These are phyloP conservation scores for Phytophthora citrophthora DNA, from an alignment of 352 stramenopile species.

Conservation along the genomic window DNA sequence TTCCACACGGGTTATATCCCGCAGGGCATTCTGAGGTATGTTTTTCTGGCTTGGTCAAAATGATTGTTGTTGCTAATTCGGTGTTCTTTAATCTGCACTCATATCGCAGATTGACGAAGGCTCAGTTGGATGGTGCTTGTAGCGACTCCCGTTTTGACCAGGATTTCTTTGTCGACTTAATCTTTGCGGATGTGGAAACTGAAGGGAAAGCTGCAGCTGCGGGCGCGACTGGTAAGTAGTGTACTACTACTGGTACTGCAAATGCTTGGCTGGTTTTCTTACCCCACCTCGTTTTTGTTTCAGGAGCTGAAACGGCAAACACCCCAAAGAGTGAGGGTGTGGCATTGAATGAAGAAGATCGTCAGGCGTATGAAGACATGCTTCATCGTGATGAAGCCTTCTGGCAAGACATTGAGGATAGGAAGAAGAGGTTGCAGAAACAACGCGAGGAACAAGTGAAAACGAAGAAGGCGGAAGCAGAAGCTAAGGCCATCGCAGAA, in stretches of 20 bases:
- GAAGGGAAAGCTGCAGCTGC: slow-evolving; percentile 46
- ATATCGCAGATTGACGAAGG: slow-evolving; percentile 91
- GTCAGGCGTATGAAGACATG: slow-evolving; percentile 89
- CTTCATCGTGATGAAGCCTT: slow-evolving; percentile 87
- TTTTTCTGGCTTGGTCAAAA: not conserved
- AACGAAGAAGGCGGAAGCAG: slow-evolving; percentile 70
- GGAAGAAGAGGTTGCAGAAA: slow-evolving; percentile 77
- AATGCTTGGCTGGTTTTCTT: not conserved
- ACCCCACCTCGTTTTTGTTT: not conserved
- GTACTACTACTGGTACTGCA: not conserved
- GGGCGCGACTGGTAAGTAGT: slow-evolving; percentile 23
- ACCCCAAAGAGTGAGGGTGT: slow-evolving; percentile 73
- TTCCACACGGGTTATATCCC: slow-evolving; percentile 99
- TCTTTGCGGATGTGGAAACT: slow-evolving; percentile 94
- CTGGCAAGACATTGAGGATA: slow-evolving; percentile 85
- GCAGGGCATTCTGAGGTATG: slow-evolving; percentile 91
- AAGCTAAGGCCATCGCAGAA: slow-evolving; percentile 45
- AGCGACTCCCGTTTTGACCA: slow-evolving; percentile 93
- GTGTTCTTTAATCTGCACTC: not conserved
- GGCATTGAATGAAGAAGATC: slow-evolving; percentile 78
- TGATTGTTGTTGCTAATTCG: not conserved
- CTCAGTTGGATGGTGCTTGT: slow-evolving; percentile 96
- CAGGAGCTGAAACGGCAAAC: slow-evolving; percentile 19
- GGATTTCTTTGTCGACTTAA: slow-evolving; percentile 97
- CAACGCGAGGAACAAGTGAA: slow-evolving; percentile 72